Percentiles rank a stretch among this genome's conserved stretches.
These are phyloP conservation scores for Candida sp. DNA, from an alignment of 1,139 yeast genomes.

Conservation along the genomic window DNA sequence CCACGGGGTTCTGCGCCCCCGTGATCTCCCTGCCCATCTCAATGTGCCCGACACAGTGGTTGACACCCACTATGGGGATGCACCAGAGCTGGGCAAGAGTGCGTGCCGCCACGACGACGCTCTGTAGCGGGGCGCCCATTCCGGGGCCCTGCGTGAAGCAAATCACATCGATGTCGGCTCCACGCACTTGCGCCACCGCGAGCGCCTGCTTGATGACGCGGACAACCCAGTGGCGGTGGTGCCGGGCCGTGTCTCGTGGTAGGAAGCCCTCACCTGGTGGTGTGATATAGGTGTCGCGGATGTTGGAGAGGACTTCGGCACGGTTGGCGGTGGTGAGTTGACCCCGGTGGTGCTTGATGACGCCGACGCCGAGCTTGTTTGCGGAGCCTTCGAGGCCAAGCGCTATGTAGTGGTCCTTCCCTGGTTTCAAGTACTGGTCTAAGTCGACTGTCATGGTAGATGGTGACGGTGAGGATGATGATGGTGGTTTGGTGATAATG, in stretches of 20 bases:
- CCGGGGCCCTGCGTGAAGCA: slow-evolving; percentile 99
- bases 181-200: slow-evolving; percentile 60
- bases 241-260: slow-evolving; percentile 96
- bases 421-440: slow-evolving; percentile 44
- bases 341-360: slow-evolving; percentile 72
- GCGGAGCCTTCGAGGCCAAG: slow-evolving; percentile 98
- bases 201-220: slow-evolving; percentile 73
- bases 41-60: slow-evolving; percentile 97
- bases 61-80: slow-evolving; percentile 90
- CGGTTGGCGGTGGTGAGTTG: slow-evolving; percentile 54
- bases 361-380: slow-evolving; percentile 93
- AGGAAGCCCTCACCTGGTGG: slow-evolving; percentile 99
- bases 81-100: slow-evolving; percentile 82
- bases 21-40: slow-evolving; percentile 99
- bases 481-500: too few species aligned
- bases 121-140: slow-evolving; percentile 98
- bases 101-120: slow-evolving; percentile 93
- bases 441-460: slow-evolving; percentile 34
- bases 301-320: slow-evolving; percentile 81
- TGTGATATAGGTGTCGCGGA: slow-evolving; percentile 92
- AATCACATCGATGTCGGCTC: slow-evolving; percentile 78
- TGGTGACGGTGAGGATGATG: too few species aligned
- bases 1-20: slow-evolving; percentile 95
- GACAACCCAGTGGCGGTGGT: slow-evolving; percentile 96
- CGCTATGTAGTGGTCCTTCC: slow-evolving; percentile 63